These are phyloP conservation scores for Stromatinia cepivora DNA, from an alignment of 2,329 filamentous ascomycete genomes.

Conservation along the genomic window DNA sequence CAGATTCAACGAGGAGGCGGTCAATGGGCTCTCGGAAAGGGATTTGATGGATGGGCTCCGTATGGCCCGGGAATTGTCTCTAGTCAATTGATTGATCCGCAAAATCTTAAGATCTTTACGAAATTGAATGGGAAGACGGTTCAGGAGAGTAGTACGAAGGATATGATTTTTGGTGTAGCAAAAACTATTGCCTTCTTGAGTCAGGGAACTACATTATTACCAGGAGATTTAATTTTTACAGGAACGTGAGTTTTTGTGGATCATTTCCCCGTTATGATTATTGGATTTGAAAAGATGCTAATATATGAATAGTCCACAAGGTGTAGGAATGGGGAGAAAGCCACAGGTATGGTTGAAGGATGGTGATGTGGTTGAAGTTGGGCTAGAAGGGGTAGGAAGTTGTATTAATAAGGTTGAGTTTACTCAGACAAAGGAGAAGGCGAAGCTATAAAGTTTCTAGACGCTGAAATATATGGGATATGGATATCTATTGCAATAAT, in stretches of 20 bases:
- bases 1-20: conserved; percentile 66
- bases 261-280: neutral
- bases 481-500: neutral
- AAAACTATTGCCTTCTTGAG: conserved; percentile 61
- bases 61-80: conserved; percentile 71
- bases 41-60: conserved; percentile 74
- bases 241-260: conserved; percentile 48
- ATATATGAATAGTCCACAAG: conserved; percentile 50
- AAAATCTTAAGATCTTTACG: conserved; percentile 56
- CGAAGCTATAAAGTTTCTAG: conserved; percentile 30
- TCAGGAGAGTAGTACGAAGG: conserved; percentile 57
- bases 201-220: conserved; percentile 61
- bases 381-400: conserved; percentile 64
- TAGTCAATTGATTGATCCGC: conserved; percentile 56
- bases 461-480: neutral
- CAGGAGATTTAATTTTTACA: conserved; percentile 66
- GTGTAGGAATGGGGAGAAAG: conserved; percentile 68
- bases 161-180: conserved; percentile 64
- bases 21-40: conserved; percentile 72
- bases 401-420: conserved; percentile 55
- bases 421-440: conserved; percentile 41
- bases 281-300: neutral
- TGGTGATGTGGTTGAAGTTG: conserved; percentile 69
- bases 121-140: conserved; percentile 59
- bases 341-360: conserved; percentile 69